A percentile compares a stretch with the other conserved stretches of the same genome.
Conservation (phyloP, 2,329 filamentous ascomycete genomes). For the Chaetomium strumarium region DNA sequence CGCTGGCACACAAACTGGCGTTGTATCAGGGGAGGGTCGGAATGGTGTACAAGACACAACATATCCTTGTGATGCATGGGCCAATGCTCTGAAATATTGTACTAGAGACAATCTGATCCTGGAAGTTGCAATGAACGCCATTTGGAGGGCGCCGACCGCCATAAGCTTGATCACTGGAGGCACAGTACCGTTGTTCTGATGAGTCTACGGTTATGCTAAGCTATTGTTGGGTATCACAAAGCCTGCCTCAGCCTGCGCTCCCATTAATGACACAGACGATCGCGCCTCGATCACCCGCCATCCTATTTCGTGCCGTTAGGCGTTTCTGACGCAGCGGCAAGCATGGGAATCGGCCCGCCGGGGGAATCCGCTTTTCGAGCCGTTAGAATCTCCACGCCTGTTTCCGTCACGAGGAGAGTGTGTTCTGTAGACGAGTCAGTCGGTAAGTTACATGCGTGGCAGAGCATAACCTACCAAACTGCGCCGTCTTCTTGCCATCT, state of each 20-base stretch:
- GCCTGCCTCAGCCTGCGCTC: neutral
- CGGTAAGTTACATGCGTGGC: neutral
- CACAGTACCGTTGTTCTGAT: neutral
- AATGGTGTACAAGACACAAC: no score
- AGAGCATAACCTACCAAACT: slow-evolving; percentile 64
- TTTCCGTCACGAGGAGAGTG: slow-evolving; percentile 76
- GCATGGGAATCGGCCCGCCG: slow-evolving; percentile 65
- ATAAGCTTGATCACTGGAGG: no score
- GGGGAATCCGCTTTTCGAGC: slow-evolving; percentile 67
- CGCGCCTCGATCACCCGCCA: slow-evolving; percentile 33
- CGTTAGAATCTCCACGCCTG: slow-evolving; percentile 77
- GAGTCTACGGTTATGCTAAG: neutral
- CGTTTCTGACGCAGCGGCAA: slow-evolving; percentile 8
- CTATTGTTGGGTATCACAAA: slow-evolving; percentile 3
- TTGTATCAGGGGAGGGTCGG: no score
- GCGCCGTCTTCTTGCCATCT: slow-evolving; percentile 83
- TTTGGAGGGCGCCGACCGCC: no score
- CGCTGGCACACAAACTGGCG: no score
- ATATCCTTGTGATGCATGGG: no score
- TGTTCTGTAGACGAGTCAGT: slow-evolving; percentile 51
- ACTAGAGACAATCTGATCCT: no score
- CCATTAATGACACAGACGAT: neutral
- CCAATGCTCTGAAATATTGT: no score
- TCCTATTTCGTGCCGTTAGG: slow-evolving; percentile 6
- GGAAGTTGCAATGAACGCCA: no score